Percentiles rank a stretch among this genome's conserved stretches.
These are phyloP conservation scores for Diutina sp. DNA, from an alignment of 1,139 yeast genomes.

Conservation along the genomic window DNA sequence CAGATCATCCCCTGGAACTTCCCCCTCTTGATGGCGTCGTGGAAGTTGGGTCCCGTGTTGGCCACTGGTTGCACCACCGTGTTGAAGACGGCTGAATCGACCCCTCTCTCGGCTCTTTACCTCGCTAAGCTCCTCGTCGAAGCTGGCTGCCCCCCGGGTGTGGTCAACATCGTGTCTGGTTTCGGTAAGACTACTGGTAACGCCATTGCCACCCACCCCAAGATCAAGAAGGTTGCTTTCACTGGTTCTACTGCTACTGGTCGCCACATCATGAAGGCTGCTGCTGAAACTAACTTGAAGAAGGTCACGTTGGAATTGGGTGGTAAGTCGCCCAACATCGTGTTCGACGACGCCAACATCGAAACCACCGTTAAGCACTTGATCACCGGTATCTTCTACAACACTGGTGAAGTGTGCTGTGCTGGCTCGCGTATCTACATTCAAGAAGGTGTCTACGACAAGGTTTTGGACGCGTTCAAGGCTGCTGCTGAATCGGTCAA, in stretches of 20 bases:
- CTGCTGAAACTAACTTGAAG: slow-evolving; percentile 50
- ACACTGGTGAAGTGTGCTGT: slow-evolving; percentile 82
- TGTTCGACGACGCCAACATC: slow-evolving; percentile 62
- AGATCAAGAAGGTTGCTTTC: slow-evolving; percentile 68
- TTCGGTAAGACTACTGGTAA: slow-evolving; percentile 71
- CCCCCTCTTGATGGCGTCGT: slow-evolving; percentile 73
- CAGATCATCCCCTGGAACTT: slow-evolving; percentile 84
- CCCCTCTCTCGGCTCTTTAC: slow-evolving; percentile 68
- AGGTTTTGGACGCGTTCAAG: slow-evolving; percentile 47
- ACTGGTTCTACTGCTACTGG: slow-evolving; percentile 84
- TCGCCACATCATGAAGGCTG: slow-evolving; percentile 58
- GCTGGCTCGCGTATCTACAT: slow-evolving; percentile 77
- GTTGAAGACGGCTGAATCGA: slow-evolving; percentile 71
- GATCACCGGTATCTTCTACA: slow-evolving; percentile 55
- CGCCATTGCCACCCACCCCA: slow-evolving; percentile 55
- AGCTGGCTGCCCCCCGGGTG: slow-evolving; percentile 75
- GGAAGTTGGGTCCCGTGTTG: slow-evolving; percentile 81
- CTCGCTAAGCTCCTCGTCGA: slow-evolving; percentile 47
- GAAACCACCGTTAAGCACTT: slow-evolving; percentile 50
- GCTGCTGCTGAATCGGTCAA: slow-evolving; percentile 33
- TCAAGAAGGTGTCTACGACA: slow-evolving; percentile 66
- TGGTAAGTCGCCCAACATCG: slow-evolving; percentile 76
- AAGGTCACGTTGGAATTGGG: slow-evolving; percentile 78
- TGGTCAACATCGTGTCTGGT: slow-evolving; percentile 63
- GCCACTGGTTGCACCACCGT: slow-evolving; percentile 76